phyloP scores from a whole-genome alignment of 2,329 filamentous ascomycete species.

The Paecilomyces formosus region DNA sequence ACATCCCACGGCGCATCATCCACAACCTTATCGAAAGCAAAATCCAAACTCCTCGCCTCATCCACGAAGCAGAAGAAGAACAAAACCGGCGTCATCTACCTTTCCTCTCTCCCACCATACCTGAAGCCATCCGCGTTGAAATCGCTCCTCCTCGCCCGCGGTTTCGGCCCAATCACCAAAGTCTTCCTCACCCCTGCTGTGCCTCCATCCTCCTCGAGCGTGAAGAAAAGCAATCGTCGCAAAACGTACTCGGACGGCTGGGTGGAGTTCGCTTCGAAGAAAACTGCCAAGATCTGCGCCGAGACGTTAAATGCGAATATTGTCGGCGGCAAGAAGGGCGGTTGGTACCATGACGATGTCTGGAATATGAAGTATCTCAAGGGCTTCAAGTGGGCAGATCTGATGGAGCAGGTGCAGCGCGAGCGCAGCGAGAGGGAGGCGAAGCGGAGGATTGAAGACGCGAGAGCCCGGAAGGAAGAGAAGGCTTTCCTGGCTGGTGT shows the following conservation, averaged over 20 bases:
- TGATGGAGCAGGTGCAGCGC: slow-evolving; percentile 38
- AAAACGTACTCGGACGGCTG: slow-evolving; percentile 40
- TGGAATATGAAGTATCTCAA: slow-evolving; percentile 41
- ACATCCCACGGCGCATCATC: slow-evolving; percentile 6
- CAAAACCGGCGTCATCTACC: slow-evolving; percentile 37
- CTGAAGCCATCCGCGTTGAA: slow-evolving; percentile 42
- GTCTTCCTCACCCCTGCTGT: slow-evolving; percentile 37
- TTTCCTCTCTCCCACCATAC: slow-evolving; percentile 40
- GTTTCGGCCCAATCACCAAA: slow-evolving; percentile 35
- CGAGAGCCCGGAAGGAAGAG: slow-evolving; percentile 35
- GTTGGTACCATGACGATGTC: slow-evolving; percentile 40
- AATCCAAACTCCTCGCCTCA: slow-evolving; percentile 4
- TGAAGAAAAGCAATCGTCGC: slow-evolving; percentile 30
- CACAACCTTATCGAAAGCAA: slow-evolving; percentile 11
- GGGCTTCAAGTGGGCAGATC: slow-evolving; percentile 36
- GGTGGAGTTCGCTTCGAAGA: slow-evolving; percentile 41
- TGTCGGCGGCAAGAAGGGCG: slow-evolving; percentile 37
- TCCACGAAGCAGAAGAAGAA: slow-evolving; percentile 12
- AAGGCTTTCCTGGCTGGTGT: slow-evolving; percentile 37
- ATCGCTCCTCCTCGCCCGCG: slow-evolving; percentile 30
- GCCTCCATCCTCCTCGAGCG: slow-evolving; percentile 12
- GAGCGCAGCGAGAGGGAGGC: slow-evolving; percentile 37
- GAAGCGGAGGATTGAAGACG: slow-evolving; percentile 33
- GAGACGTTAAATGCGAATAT: slow-evolving; percentile 38
- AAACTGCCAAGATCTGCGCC: slow-evolving; percentile 37